Evolutionary conservation across 2,329 filamentous ascomycete genomes (phyloP), one percentile per base, ranked within the genome.

Genomic region (Ophiognomonia clavigignenti-juglandacearum): DNA sequence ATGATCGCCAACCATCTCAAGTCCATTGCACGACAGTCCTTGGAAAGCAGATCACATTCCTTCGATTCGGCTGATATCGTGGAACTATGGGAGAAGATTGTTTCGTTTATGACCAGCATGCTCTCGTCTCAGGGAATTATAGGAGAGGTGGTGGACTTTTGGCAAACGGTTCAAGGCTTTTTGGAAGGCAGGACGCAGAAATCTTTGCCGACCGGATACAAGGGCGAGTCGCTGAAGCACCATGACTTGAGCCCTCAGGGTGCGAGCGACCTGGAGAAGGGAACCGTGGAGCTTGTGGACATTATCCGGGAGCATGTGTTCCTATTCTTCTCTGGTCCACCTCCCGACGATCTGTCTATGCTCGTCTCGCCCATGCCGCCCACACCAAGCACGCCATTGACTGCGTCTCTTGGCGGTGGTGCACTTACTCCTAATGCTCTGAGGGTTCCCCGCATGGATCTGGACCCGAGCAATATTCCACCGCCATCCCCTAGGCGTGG

Each of bases 51-150:
- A 54, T 69, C 72, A 9, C 72, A 76, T 20, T 78, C 83, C 10
- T 75, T 90, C n/a, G 93, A 98, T 63, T 82, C 84, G 0, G 69
- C 84, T 3, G 85, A 92, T 39, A 78, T 96, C 13, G 77, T 95
- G 53, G 90, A 96, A 56, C 78, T 97, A 51, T 98, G 93, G 93
- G 91, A 96, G 59, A 88, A 91, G 62, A 83, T 95, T 53, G 72
- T 88, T 50, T 71, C 77, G 0, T 93, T 89, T 53, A 64, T 97
- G 51, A 83, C 71, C 9, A 80, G 78, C 35, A 74, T 98, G 32
- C 71, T 98, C 0, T 91, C 89, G 0, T 69, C 83, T 6, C 82
- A 84, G 53, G 93, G 93, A 4, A 75, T 97, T 14, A 72, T 98
- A 6, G 90, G 89, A 1, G 93, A 98, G 63, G 79, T 97, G 2